These are phyloP conservation scores for Asterionellopsis glacialis DNA, from an alignment of 108 stramenopile species.

Conservation along the genomic window DNA sequence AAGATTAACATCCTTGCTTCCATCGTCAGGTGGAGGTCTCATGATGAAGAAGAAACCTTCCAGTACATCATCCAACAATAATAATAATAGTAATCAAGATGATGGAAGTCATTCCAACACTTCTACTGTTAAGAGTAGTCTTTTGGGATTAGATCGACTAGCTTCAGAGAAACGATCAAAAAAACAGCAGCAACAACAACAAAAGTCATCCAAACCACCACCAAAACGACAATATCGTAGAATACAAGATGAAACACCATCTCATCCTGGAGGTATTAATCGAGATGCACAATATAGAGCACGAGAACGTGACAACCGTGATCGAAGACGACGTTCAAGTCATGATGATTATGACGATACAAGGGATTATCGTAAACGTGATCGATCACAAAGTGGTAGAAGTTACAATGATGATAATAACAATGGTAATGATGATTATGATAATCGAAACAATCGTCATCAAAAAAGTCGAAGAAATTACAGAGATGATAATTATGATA, in stretches of 20 bases:
- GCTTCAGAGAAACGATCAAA: too few relatives aligned
- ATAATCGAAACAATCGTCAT: background rate
- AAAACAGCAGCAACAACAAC: background rate
- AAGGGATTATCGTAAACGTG: background rate
- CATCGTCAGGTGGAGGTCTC: constrained; percentile 49
- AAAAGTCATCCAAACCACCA: constrained; percentile 8
- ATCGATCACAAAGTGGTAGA: background rate
- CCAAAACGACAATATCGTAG: constrained; percentile 33
- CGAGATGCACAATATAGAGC: constrained; percentile 30
- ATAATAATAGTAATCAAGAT: too few relatives aligned
- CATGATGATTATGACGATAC: background rate
- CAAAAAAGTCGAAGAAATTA: background rate
- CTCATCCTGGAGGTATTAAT: constrained; percentile 62
- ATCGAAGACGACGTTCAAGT: constrained; percentile 21
- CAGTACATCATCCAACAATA: too few relatives aligned
- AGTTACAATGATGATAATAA: background rate
- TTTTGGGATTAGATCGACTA: too few relatives aligned
- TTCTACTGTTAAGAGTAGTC: too few relatives aligned
- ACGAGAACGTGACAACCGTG: constrained; percentile 35
- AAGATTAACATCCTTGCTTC: constrained; percentile 60
- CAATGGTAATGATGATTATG: background rate
- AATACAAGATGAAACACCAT: constrained; percentile 55
- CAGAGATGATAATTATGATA: background rate
- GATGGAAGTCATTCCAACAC: too few relatives aligned
- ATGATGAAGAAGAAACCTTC: constrained; percentile 23